Conservation (phyloP, 2,329 filamentous ascomycete genomes). For the Epichloe coenophiala region DNA sequence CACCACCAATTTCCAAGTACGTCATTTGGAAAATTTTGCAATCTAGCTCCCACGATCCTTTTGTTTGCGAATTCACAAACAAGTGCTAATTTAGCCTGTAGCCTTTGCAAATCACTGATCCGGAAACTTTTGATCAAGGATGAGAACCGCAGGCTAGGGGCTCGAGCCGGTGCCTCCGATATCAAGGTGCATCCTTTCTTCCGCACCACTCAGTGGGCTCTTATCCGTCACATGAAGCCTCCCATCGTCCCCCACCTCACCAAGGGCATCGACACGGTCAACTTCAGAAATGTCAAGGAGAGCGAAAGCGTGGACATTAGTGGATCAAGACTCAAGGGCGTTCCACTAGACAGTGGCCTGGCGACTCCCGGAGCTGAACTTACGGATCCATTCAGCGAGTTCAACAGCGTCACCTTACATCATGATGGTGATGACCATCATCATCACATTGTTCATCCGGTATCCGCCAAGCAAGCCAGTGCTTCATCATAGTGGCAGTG, state of each 20-base stretch:
- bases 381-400: conserved; percentile 90
- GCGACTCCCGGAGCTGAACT: conserved; percentile 73
- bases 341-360: conserved; percentile 74
- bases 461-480: background rate
- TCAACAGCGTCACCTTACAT: conserved; percentile 94
- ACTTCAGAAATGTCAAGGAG: conserved; percentile 97
- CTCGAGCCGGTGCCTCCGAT: conserved; percentile 87
- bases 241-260: conserved; percentile 95
- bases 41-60: background rate
- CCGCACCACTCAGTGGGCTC: conserved; percentile 87
- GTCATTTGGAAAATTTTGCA: conserved; percentile 20
- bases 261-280: conserved; percentile 82
- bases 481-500: conserved; percentile 4
- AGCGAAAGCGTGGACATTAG: conserved; percentile 85
- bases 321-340: conserved; percentile 54
- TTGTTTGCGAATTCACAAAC: background rate
- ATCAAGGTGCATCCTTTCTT: conserved; percentile 97
- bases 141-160: conserved; percentile 83
- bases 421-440: conserved; percentile 76
- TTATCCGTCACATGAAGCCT: conserved; percentile 94
- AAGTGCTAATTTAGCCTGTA: conserved; percentile 21
- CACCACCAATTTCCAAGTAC: conserved; percentile 84
- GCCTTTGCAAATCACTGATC: conserved; percentile 91
- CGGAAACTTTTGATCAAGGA: conserved; percentile 97
- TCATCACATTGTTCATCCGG: conserved; percentile 15